Base-by-base conservation (phyloP, 768 basidiomycete species). In the Serpula lacrymans region DNA sequence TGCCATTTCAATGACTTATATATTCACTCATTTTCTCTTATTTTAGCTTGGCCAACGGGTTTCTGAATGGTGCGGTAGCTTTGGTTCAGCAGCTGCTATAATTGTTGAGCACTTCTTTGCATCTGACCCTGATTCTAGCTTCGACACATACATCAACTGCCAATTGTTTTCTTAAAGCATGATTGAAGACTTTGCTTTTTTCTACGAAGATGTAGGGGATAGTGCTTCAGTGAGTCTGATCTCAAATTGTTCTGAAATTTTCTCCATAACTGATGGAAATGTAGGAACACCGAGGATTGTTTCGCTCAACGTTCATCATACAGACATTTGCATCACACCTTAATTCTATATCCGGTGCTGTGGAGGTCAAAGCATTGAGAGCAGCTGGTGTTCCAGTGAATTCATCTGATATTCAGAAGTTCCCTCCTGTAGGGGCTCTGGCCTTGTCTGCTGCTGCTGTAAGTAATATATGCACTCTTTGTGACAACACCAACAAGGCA, bases 251-350 rank as follows among this genome's bases (percentile, higher is more conserved):
- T 5, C 16, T 6, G 13, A 21, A 17, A 3, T 13, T 16, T 35
- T 13, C 23, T 23, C 36, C 13, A 16, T 24, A 4, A 37, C 20
- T 14, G n/a, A 8, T 33, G 14, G 2, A n/a, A 25, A 14, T 37
- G 11, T 37, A 20, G 26, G 36, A 13, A 16, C 36, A 23, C 14
- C 17, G 26, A 24, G 39, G 22, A 40, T n/a, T 40, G 29, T 40
- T 28, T 28, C 21, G 23, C 16, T 40, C 39, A 3, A 7, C 29
- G 7, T 40, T 40, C 30, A 40, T 40, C 22, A 12, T 40, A 16
- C 29, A 32, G 33, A 30, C 20, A 31, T 40, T 33, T 22, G 30
- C 30, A 22, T 28, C 39, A 8, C 39, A 40, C 27, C 10, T 40
- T 6, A 21, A 40, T 16, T 32, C 18, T 22, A 31, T 40, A 21